Conservation (phyloP, 352 stramenopile species). For the Globisporangium barbulae region DNA sequence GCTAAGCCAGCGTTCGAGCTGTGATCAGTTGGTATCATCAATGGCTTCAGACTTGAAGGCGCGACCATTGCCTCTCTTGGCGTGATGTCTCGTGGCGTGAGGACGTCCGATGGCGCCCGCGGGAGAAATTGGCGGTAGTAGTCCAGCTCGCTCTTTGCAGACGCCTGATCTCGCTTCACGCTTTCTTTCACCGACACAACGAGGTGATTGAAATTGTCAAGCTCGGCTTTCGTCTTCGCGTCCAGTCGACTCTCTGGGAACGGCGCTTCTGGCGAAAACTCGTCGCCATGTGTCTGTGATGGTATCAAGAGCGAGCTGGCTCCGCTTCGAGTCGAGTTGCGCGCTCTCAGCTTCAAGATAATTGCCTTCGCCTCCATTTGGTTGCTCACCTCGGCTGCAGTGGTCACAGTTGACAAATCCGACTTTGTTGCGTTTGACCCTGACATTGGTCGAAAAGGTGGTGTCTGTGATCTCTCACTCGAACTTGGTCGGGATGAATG, state of each 20-base stretch:
- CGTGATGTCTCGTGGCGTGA: background rate
- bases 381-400: constrained; percentile 17
- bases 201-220: constrained; percentile 56
- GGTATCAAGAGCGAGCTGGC: background rate
- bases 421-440: background rate
- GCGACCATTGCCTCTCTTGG: background rate
- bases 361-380: constrained; percentile 33
- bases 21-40: background rate
- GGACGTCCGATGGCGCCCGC: constrained; percentile 6
- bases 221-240: constrained; percentile 31
- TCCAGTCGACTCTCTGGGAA: constrained; percentile 34
- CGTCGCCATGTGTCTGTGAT: background rate
- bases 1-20: background rate
- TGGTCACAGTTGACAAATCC: background rate
- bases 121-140: constrained; percentile 57
- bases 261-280: constrained; percentile 8
- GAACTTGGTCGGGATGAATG: constrained; percentile 4
- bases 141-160: constrained; percentile 46
- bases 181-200: constrained; percentile 36
- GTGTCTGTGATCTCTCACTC: constrained; percentile 11
- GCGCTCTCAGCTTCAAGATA: constrained; percentile 33
- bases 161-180: constrained; percentile 28
- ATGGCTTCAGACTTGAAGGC: background rate
- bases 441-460: background rate
- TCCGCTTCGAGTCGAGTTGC: constrained; percentile 14